Conservation (phyloP, 345 rosid genomes). For the Camelina sativa region DNA sequence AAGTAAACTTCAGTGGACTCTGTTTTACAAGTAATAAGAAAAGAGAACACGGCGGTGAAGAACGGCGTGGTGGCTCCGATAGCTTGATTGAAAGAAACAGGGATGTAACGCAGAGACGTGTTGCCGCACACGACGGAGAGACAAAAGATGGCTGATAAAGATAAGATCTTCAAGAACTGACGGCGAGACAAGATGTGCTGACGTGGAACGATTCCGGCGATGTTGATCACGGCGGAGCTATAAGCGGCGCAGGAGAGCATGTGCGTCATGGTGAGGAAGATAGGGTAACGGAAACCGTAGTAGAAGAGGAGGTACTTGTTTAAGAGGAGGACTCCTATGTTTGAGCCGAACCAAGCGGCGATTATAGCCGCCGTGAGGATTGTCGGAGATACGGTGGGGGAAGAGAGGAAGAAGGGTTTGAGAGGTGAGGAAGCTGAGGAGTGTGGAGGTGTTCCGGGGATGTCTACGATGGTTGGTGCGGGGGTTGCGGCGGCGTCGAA, state of each 20-base stretch:
- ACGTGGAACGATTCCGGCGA: conserved; percentile 79
- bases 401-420: conserved; percentile 43
- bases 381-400: conserved; percentile 57
- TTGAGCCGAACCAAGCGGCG: conserved; percentile 90
- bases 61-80: conserved; percentile 99
- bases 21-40: conserved; percentile 84
- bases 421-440: conserved; percentile 46
- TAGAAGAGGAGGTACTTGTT: conserved; percentile 94
- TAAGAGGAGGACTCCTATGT: conserved; percentile 91
- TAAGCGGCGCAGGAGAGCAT: conserved; percentile 87
- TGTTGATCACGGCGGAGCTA: conserved; percentile 72
- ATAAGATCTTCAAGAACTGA: conserved; percentile 84
- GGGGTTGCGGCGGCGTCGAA: conserved; percentile 53
- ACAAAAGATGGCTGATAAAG: conserved; percentile 81
- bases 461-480: conserved; percentile 60
- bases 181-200: conserved; percentile 79
- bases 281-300: conserved; percentile 91
- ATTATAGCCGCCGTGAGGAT: conserved; percentile 72
- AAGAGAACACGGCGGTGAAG: conserved; percentile 94
- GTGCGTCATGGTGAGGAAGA: conserved; percentile 90
- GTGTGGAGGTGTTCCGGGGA: conserved; percentile 85
- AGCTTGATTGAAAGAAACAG: conserved; percentile 97
- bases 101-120: conserved; percentile 88
- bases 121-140: conserved; percentile 98
- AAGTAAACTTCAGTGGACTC: conserved; percentile 85